Conservation (phyloP, 73 alveolate genomes). For the Symbiodinium natans region DNA sequence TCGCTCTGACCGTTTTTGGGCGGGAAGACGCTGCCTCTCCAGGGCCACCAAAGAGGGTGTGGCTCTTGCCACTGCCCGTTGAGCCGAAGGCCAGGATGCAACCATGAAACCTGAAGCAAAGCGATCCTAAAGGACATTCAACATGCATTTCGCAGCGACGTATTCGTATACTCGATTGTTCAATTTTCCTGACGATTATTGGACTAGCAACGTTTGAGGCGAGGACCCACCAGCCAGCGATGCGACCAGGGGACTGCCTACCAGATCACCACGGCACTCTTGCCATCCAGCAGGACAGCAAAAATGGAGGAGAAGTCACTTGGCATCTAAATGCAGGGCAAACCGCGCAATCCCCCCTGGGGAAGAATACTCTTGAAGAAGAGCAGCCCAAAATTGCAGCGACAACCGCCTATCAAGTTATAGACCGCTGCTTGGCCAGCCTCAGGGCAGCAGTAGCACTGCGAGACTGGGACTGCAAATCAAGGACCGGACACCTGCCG, state of each 20-base stretch:
- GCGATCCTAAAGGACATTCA: no score
- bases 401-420: slow-evolving; percentile 41
- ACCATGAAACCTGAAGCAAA: slow-evolving; percentile 63
- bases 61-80: slow-evolving; percentile 91
- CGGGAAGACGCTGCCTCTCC: no score
- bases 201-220: background rate
- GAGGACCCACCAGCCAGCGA: background rate
- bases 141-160: no score
- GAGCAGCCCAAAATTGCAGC: background rate
- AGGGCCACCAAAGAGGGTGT: slow-evolving; percentile 61
- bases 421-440: slow-evolving; percentile 89
- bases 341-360: no score
- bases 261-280: no score
- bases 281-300: no score
- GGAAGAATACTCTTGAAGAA: background rate
- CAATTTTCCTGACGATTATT: no score
- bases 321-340: no score
- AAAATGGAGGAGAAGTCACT: no score
- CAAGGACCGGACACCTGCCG: no score
- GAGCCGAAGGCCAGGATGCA: slow-evolving; percentile 83
- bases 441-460: background rate
- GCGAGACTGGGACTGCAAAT: background rate
- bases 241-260: background rate
- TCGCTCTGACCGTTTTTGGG: no score
- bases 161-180: background rate